Conservation (phyloP, 768 basidiomycete species). For the Mycena floridula region DNA sequence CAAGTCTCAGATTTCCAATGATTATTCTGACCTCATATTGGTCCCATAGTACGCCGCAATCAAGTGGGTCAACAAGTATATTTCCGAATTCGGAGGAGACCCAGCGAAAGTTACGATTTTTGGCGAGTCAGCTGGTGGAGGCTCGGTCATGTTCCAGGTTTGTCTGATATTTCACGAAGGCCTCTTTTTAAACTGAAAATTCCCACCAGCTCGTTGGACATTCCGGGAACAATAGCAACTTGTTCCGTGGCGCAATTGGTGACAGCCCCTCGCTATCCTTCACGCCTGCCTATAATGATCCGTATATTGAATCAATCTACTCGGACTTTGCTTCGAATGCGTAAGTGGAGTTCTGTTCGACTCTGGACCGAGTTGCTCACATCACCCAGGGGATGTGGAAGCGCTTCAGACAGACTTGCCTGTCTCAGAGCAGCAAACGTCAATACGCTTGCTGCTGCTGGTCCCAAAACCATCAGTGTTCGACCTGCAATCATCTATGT, state of each 20-base stretch:
- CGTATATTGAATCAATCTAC: slow-evolving; percentile 29
- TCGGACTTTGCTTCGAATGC: slow-evolving; percentile 26
- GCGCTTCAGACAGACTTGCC: slow-evolving; percentile 14
- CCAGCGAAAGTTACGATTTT: slow-evolving; percentile 7
- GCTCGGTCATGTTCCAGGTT: slow-evolving; percentile 10
- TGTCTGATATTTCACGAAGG: slow-evolving; percentile 35
- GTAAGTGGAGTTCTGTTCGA: slow-evolving; percentile 17
- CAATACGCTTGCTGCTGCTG: slow-evolving; percentile 24
- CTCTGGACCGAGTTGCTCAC: background rate
- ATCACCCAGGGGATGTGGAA: background rate
- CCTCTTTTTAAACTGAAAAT: background rate
- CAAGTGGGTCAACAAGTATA: slow-evolving; percentile 25
- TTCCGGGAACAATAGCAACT: slow-evolving; percentile 27
- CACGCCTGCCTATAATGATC: slow-evolving; percentile 24
- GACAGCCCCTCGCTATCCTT: slow-evolving; percentile 37
- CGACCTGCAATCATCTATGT: slow-evolving; percentile 27
- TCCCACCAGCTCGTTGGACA: slow-evolving; percentile 28
- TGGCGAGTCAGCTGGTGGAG: slow-evolving; percentile 10
- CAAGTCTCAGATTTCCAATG: background rate
- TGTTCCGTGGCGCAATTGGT: slow-evolving; percentile 37
- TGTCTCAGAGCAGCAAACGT: slow-evolving; percentile 27
- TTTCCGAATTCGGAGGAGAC: slow-evolving; percentile 17
- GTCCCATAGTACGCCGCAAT: slow-evolving; percentile 17
- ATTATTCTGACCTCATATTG: slow-evolving; percentile 1
- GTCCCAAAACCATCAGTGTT: slow-evolving; percentile 21